Base-by-base conservation (phyloP, 805 yeast species). In the Scheffersomyces ergatensis region DNA sequence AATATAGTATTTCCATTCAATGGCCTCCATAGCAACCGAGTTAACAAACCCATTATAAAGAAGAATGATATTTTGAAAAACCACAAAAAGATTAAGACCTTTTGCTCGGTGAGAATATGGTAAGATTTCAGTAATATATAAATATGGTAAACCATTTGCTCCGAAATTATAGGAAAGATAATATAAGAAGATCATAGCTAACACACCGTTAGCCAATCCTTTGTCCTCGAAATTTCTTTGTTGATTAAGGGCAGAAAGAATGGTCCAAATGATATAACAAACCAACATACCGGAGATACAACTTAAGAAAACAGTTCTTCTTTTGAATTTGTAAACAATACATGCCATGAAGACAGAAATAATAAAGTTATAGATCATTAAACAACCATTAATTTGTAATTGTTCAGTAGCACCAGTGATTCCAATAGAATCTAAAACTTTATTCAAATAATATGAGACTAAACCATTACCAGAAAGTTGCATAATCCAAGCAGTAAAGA, bases 401-500 rank as follows among this genome's bases (percentile, higher is more conserved):
- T 77, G 77, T 41, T 60, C 56, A 36, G 57, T 57, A 17, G 66
- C 58, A 14, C 63, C 65, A 35, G 75, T 74, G 50, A 78, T 73
- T 43, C 83, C 82, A 53, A 78, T 76, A 19, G 78, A 70, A 43
- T 59, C 53, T 47, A 78, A 65, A 13, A 79, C 83, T 49, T 68
- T 65, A 43, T 67, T 62, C 46, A 77, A 60, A 55, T 76, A 76
- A 63, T 74, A 76, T 2, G 78, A 70, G 18, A 75, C 76, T 44
- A 76, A 58, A 40, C 77, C 78, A 50, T 74, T 75, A 51, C 82
- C 82, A 14, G 78, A 70, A 30, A 72, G 51, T 50, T 73, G 78
- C 72, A 63, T 63, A 46, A 70, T 53, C 21, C 54, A 46, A 30
- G 67, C 69, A 17, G 68, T 50, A 49, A 60, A 54, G 20, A 53